Base-by-base conservation (phyloP, 768 basidiomycete genomes). In the Clathrus columnatus region DNA sequence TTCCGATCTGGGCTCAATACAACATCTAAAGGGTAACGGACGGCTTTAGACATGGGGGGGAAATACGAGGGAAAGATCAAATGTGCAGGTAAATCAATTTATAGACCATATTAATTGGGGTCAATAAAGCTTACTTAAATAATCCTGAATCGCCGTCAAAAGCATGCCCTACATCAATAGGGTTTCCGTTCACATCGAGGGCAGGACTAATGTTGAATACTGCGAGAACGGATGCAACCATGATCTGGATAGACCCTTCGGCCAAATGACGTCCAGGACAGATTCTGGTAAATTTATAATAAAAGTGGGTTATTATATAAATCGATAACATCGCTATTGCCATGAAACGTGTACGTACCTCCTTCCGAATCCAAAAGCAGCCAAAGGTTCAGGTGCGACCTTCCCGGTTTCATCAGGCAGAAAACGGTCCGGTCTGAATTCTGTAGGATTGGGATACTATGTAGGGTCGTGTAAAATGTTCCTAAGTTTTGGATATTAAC, bases 191-290 rank as follows among this genome's bases (percentile, higher is more conserved):
- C 0, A 32, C 32, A 28, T 65, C 67, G 29, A 36, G 61, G 2
- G 57, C 62, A 48, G 62, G 61, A 41, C 65, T 61, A 8, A 85
- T 75, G 56, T 84, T 74, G 41, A 85, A 64, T 47, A 79, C 79
- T 1, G 83, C 79, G 8, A 85, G 67, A 65, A 82, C 76, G 16
- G 72, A 70, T 2, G 76, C 74, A n/a, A 81, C 70, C 16, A 82
- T 67, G 24, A 84, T 63, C 81, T 84, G 85, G 32, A 76, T 67
- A 1, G 82, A 81, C 2, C 77, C 74, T 57, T 87, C 85, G 55
- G 80, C 79, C 28, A 87, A 75, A 63, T 83, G 68, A 32, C 67
- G 61, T 14, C 85, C 85, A 0, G 85, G 85, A 64, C 85, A 87
- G 8, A 66, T 62, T 23, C 67, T 68, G 50, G 21, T 23, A 28